Evolutionary conservation across 2,329 filamentous ascomycete genomes (phyloP).

Genomic region (Colletotrichum somersetense): DNA sequence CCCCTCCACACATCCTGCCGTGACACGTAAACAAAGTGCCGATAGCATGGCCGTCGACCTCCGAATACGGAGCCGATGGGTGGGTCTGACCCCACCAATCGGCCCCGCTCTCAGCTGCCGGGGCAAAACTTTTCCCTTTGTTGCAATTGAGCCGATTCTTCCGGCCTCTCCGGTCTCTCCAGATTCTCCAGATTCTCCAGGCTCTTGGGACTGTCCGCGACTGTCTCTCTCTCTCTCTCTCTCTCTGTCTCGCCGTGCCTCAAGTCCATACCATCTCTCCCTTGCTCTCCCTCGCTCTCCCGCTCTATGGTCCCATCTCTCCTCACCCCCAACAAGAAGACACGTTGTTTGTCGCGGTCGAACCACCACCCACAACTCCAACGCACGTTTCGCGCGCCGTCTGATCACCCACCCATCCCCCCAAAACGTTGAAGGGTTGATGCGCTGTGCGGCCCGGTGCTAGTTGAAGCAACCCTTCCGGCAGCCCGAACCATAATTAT

Average conservation of each 20-base stretch:
- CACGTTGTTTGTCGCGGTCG: constrained; percentile 11
- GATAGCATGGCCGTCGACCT: background rate
- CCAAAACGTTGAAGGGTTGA: background rate
- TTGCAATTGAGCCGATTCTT: constrained; percentile 1
- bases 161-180: background rate
- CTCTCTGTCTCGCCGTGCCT: background rate
- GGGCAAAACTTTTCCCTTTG: constrained; percentile 2
- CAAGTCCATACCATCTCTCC: background rate
- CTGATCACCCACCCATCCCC: background rate
- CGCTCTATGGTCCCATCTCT: background rate
- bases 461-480: constrained; percentile 7
- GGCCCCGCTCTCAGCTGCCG: background rate
- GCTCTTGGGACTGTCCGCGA: too few species aligned
- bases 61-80: background rate
- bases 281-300: background rate
- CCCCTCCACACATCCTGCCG: too few species aligned
- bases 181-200: too few species aligned
- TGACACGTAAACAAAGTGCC: too few species aligned
- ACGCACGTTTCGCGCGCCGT: constrained; percentile 12
- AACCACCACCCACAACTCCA: background rate
- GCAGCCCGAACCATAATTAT: background rate
- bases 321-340: background rate
- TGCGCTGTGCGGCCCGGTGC: constrained; percentile 1
- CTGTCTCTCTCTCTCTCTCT: background rate
- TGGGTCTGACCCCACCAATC: background rate